Evolutionary conservation across 139 green algal genomes (phyloP).

Genomic region (Asterochloris sp.): DNA sequence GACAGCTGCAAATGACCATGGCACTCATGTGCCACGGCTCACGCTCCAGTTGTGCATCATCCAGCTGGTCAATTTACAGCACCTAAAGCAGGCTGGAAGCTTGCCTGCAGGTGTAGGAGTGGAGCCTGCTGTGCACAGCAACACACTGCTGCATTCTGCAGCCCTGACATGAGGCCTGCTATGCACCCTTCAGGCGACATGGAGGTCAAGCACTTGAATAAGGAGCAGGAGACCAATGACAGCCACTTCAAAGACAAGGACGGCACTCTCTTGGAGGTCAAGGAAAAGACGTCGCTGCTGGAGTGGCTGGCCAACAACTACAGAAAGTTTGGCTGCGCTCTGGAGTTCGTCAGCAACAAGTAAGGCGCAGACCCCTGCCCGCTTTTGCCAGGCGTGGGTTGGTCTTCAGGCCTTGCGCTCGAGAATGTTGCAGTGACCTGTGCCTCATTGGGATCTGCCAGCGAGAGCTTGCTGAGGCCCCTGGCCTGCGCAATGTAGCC

Average conservation of each 20-base stretch:
- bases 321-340: constrained; percentile 96
- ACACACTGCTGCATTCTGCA: too few species aligned
- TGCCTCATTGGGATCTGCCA: neutral
- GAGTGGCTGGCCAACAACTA: constrained; percentile 99
- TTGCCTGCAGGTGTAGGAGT: neutral
- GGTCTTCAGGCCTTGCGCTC: neutral
- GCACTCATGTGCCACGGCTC: too few species aligned
- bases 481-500: too few species aligned
- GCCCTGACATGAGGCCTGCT: too few species aligned
- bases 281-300: constrained; percentile 87
- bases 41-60: neutral
- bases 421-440: neutral
- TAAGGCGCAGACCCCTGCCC: neutral
- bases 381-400: neutral
- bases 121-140: too few species aligned
- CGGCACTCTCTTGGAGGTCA: constrained; percentile 79
- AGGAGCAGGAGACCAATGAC: constrained; percentile 76
- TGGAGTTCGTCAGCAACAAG: constrained; percentile 96
- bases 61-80: neutral
- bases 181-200: constrained; percentile 31
- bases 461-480: neutral
- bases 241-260: constrained; percentile 89
- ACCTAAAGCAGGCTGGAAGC: neutral
- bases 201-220: constrained; percentile 81
- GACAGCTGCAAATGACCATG: too few species aligned